Evolutionary conservation across 2,329 filamentous ascomycete genomes (phyloP).

Genomic region (Ceratocystis papillata): DNA sequence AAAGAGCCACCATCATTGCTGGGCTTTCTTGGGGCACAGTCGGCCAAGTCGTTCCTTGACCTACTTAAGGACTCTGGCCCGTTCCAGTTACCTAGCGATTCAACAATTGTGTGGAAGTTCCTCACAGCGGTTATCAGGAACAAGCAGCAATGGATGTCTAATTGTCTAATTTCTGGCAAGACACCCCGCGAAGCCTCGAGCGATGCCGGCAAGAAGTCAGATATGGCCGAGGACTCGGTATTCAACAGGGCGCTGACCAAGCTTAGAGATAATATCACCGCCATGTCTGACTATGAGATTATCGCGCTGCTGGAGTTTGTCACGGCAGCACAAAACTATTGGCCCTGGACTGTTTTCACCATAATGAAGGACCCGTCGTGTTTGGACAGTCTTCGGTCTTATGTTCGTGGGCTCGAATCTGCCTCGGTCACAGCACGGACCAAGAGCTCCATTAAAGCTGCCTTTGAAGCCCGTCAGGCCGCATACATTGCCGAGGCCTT

Average conservation of each 20-base stretch:
- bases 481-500: constrained; percentile 78
- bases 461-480: constrained; percentile 58
- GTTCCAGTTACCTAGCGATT: constrained; percentile 52
- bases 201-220: constrained; percentile 31
- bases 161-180: constrained; percentile 79
- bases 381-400: constrained; percentile 59
- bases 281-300: constrained; percentile 53
- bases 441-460: constrained; percentile 43
- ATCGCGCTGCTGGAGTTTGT: constrained; percentile 78
- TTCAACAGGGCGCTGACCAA: constrained; percentile 62
- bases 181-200: constrained; percentile 57
- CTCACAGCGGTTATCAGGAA: constrained; percentile 77
- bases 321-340: constrained; percentile 79
- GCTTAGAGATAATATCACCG: constrained; percentile 50
- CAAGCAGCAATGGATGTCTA: constrained; percentile 91
- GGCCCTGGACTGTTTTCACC: constrained; percentile 85
- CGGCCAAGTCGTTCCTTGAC: constrained; percentile 73
- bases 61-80: constrained; percentile 70
- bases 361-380: constrained; percentile 64
- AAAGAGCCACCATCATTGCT: constrained; percentile 87
- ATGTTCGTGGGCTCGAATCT: constrained; percentile 50
- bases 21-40: constrained; percentile 71
- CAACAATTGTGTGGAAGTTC: constrained; percentile 68
- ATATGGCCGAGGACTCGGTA: constrained; percentile 49
- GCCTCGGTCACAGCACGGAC: constrained; percentile 43